Base-by-base conservation (phyloP, 108 stramenopile species). In the Epithemia pelagica region DNA sequence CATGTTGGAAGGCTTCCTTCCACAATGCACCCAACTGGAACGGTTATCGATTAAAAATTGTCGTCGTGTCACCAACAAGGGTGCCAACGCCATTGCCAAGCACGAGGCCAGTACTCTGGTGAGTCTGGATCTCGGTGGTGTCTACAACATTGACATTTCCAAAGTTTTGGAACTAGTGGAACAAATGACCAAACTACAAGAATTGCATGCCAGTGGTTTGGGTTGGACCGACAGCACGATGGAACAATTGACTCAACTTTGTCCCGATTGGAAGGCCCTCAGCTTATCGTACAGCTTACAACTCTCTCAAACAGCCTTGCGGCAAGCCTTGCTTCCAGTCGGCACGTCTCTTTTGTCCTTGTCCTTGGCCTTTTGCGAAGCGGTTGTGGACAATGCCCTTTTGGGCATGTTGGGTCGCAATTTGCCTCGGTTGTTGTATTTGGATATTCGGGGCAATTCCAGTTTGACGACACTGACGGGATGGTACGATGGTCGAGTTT, bases 391-490 rank as follows among this genome's bases (percentile, higher is more conserved):
- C 70, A 85, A 86, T 66, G 82, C 90, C 8, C 67, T 76, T 37
- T 58, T 79, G 65, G 84, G 86, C 19, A 62, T 79, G 20, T 63
- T 88, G 69, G 90, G 90, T 23, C 86, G 81, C 2, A 70, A 74
- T 59, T 67, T 91, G 18, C 77, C 80, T 8, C 68, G 71, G 25
- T 31, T 91, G 15, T 64, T 59, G 8, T 78, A 71, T 25, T 73
- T 91, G 69, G 90, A 91, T 75, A 76, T 91, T 58, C 79, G 90
- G n/a, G 90, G 90, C 27, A 85, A 85, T 65, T 63, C 66, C 3
- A 71, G 73, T 20, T 64, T 91, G 5, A 77, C 62, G 28, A 70
- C 76, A 1, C 30, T 91, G 65, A 85, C 90, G 1, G 84, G 82
- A 21, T 83, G 86, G 79, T 88, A 87, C 74, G 87, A 91, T 73